Conservation (phyloP, 148 eudicot genomes). For the Chenopodium quinoa region DNA sequence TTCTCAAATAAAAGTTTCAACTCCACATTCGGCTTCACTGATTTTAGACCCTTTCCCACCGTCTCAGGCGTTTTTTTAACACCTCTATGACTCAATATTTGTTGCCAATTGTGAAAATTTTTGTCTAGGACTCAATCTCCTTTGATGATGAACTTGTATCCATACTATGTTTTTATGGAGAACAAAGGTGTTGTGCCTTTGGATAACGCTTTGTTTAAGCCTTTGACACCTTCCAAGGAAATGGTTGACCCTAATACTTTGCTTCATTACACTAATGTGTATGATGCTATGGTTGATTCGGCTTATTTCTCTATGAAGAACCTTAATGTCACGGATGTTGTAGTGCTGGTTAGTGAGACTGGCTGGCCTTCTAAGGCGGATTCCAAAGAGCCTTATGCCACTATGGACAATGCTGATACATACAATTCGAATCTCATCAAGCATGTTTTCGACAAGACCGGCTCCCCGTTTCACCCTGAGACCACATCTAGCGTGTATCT, state of each 20-base stretch:
- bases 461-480: conserved; percentile 81
- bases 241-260: conserved; percentile 94
- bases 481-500: conserved; percentile 69
- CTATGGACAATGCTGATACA: conserved; percentile 69
- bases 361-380: conserved; percentile 99
- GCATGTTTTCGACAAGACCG: conserved; percentile 61
- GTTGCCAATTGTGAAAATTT: conserved; percentile 59
- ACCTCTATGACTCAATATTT: conserved; percentile 53
- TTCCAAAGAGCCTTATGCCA: conserved; percentile 83
- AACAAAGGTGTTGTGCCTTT: conserved; percentile 89
- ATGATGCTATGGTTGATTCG: conserved; percentile 92
- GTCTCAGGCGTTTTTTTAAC: conserved; percentile 86
- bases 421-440: conserved; percentile 81
- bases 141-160: conserved; percentile 89
- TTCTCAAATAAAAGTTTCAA: conserved; percentile 58
- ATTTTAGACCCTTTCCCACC: conserved; percentile 91
- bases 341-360: conserved; percentile 76
- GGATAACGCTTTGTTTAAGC: conserved; percentile 81
- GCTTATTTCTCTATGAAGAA: conserved; percentile 80
- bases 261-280: conserved; percentile 86
- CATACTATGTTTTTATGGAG: conserved; percentile 93
- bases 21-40: conserved; percentile 74
- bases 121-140: conserved; percentile 71
- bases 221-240: conserved; percentile 87
- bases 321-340: conserved; percentile 69